Base-by-base conservation (phyloP, 805 yeast genomes). In the Ogataea wickerhamii region DNA sequence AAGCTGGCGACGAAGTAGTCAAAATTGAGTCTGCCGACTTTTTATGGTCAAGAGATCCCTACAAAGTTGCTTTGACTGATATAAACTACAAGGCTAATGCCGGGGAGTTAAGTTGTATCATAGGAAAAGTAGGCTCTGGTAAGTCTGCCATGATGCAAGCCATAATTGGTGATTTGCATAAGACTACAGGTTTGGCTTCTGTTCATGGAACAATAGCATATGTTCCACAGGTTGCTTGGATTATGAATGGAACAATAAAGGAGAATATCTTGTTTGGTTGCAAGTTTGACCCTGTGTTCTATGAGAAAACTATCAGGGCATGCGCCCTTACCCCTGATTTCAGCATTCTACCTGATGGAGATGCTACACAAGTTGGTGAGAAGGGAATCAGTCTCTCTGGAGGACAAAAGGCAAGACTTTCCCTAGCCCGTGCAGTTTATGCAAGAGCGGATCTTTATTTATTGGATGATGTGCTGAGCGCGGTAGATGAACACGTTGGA, bases 401-500 rank as follows among this genome's bases (percentile, higher is more conserved):
- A 35, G 98, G 98, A 35, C 97, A 89, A 63, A 89, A 89, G 68
- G 96, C 97, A 1, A 80, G 98, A 61, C 71, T 89, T 26, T 80
- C 94, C 1, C 72, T 89, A 36, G 97, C 97, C 1, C 76, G 98
- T 58, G 96, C 98, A 12, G 96, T 89, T 5, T 89, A 89, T 56
- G 78, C 96, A 3, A 73, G 96, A 48, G 93, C 96, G 7, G 96
- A 89, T 52, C 76, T 89, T 28, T 87, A 86, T 58, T 64, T 89
- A 31, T 67, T 89, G 48, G 98, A 89, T 59, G 98, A 89, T 60
- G 89, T 93, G 11, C 73, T 89, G 41, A 82, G 91, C 61, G 98
- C 98, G 26, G 98, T 89, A 28, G 98, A 89, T 61, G 96, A 87
- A 57, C 97, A 89, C 56, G 98, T 89, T 47, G 88, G 95, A 19